Evolutionary conservation across 2,329 filamentous ascomycete genomes (phyloP), one percentile per base, ranked within the genome.

Genomic region (Clonostachys rhizophaga): DNA sequence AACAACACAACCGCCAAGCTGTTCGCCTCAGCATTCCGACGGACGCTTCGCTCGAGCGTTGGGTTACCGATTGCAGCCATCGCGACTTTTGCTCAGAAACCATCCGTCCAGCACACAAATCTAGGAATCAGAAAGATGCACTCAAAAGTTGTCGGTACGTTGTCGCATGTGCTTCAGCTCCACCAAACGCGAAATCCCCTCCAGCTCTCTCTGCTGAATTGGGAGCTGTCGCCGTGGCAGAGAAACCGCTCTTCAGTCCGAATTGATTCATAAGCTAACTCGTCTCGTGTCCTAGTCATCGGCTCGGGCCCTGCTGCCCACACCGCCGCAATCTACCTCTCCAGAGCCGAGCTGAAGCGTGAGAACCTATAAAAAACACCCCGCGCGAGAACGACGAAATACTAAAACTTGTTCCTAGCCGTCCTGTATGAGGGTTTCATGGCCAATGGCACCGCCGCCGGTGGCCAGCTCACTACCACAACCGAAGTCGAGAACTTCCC

Each of bases 401-500:
- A 5, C 12, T 61, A 40, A 61, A 50, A 11, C 14, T 17, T 13
- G 11, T 6, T 1, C 6, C 20, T 52, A 83, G 83, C 94, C 53
- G 88, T 96, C 53, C 79, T 99, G 57, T 99, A 97, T 67, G 94
- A 99, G 74, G 94, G 94, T 58, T 96, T 99, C 80, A 84, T 99
- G 67, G 94, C 94, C 59, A 94, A 96, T 64, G 94, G 92, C 62
- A 95, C 95, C 60, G 94, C 94, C 7, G 90, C 94, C 41, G 94
- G 94, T 57, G 94, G 94, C 49, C 94, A 99, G 78, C 79, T 99
- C 57, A 99, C 95, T 47, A 99, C 95, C 24, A 99, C 94, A 47
- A 97, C 95, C 61, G 95, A 99, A 57, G 84, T 99, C 50, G 94
- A 99, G 77, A 99, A 99, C 80, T 99, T 87, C 71, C 94, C 94